These are phyloP conservation scores for Candida manassasensis DNA, from an alignment of 805 yeast genomes.

Conservation along the genomic window DNA sequence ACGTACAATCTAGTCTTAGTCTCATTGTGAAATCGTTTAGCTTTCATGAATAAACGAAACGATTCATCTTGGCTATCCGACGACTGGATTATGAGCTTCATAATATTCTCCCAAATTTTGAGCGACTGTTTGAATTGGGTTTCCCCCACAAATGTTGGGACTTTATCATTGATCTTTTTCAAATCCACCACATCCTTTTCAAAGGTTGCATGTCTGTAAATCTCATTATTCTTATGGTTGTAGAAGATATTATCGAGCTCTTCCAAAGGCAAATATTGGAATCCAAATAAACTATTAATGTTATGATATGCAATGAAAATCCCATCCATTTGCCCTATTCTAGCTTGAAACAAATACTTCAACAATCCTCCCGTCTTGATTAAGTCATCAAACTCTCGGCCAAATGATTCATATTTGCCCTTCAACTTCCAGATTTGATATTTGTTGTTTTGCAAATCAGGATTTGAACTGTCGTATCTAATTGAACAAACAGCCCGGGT, in stretches of 20 bases:
- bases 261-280: constrained; percentile 74
- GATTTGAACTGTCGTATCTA: constrained; percentile 67
- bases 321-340: constrained; percentile 97
- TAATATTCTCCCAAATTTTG: constrained; percentile 39
- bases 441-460: constrained; percentile 50
- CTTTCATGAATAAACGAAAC: constrained; percentile 24
- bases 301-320: constrained; percentile 90
- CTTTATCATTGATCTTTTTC: constrained; percentile 25
- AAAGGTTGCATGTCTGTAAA: neutral
- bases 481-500: constrained; percentile 88
- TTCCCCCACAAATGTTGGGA: constrained; percentile 55
- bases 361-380: constrained; percentile 66
- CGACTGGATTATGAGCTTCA: constrained; percentile 25
- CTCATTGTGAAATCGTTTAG: constrained; percentile 2
- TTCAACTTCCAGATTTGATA: constrained; percentile 59
- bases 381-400: constrained; percentile 73
- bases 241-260: constrained; percentile 56
- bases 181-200: neutral
- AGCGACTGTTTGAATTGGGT: constrained; percentile 62
- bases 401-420: constrained; percentile 77
- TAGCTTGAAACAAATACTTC: constrained; percentile 85
- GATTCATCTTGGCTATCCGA: constrained; percentile 16
- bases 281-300: constrained; percentile 75
- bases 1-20: constrained; percentile 15
- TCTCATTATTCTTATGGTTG: constrained; percentile 5